phyloP scores from a whole-genome alignment of 495 filamentous ascomycete species.

The Daldinia caldariorum region DNA sequence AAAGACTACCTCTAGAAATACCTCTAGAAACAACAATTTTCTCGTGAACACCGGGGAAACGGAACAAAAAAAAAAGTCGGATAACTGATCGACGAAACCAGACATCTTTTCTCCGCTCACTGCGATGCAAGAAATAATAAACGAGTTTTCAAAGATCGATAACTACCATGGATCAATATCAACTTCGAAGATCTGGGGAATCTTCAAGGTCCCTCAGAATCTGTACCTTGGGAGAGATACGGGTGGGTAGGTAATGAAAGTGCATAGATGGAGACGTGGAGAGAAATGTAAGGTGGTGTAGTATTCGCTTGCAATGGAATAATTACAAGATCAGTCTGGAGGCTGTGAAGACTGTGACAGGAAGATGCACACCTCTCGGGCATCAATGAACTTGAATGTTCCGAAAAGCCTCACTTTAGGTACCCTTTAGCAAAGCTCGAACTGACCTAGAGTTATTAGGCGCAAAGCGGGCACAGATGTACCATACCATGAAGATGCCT shows the following conservation, averaged over 20 bases:
- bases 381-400: conserved; percentile 17
- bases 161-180: neutral
- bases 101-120: neutral
- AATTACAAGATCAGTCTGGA: neutral
- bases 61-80: conserved; percentile 25
- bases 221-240: neutral
- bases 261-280: neutral
- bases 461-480: neutral
- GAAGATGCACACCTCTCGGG: conserved; percentile 21
- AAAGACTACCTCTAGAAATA: neutral
- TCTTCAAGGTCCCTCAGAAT: neutral
- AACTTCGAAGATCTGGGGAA: neutral
- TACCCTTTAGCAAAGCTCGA: neutral
- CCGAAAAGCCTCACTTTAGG: conserved; percentile 2
- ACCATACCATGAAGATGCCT: conserved; percentile 16
- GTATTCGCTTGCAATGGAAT: conserved; percentile 23
- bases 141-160: neutral
- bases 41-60: conserved; percentile 23
- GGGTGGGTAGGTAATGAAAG: neutral
- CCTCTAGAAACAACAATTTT: conserved; percentile 11
- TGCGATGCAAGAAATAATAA: neutral
- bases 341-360: neutral
- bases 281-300: conserved; percentile 16
- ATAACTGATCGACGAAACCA: neutral
- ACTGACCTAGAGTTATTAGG: neutral